Evolutionary conservation across 2,329 filamentous ascomycete genomes (phyloP).

Genomic region (Arthrobotrys pseudoclavata): DNA sequence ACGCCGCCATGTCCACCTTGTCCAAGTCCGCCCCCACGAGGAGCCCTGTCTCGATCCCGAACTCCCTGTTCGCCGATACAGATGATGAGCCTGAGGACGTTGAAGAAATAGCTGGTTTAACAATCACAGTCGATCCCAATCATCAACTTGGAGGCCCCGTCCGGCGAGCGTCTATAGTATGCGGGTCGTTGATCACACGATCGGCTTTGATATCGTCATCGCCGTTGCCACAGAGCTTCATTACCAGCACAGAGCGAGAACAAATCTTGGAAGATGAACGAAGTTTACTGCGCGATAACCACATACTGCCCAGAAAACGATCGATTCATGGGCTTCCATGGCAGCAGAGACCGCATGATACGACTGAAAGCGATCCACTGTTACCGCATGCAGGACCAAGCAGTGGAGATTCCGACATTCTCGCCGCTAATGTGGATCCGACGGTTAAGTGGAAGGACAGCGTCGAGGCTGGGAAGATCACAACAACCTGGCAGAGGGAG

Average conservation of each 20-base stretch:
- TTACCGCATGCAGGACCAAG: constrained; percentile 40
- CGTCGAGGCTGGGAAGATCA: constrained; percentile 82
- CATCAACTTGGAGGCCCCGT: constrained; percentile 59
- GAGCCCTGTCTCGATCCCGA: constrained; percentile 40
- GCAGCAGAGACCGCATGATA: constrained; percentile 70
- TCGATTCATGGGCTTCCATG: constrained; percentile 65
- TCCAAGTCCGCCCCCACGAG: constrained; percentile 54
- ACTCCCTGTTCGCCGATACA: constrained; percentile 44
- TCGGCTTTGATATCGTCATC: constrained; percentile 60
- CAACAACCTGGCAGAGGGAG: constrained; percentile 92
- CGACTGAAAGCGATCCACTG: constrained; percentile 66
- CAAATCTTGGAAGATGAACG: constrained; percentile 73
- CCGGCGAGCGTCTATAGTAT: constrained; percentile 60
- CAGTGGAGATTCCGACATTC: constrained; percentile 32
- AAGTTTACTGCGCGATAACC: constrained; percentile 76
- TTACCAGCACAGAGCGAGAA: constrained; percentile 72
- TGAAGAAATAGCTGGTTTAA: constrained; percentile 33
- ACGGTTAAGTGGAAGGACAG: constrained; percentile 86
- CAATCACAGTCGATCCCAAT: constrained; percentile 44
- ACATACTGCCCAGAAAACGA: constrained; percentile 76
- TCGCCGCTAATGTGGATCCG: constrained; percentile 66
- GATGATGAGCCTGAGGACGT: constrained; percentile 58
- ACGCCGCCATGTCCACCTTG: constrained; percentile 40
- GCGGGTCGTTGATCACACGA: constrained; percentile 61
- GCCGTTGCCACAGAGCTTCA: constrained; percentile 62